Base-by-base conservation (phyloP, 2,329 filamentous ascomycete genomes). In the Didymella pomorum region DNA sequence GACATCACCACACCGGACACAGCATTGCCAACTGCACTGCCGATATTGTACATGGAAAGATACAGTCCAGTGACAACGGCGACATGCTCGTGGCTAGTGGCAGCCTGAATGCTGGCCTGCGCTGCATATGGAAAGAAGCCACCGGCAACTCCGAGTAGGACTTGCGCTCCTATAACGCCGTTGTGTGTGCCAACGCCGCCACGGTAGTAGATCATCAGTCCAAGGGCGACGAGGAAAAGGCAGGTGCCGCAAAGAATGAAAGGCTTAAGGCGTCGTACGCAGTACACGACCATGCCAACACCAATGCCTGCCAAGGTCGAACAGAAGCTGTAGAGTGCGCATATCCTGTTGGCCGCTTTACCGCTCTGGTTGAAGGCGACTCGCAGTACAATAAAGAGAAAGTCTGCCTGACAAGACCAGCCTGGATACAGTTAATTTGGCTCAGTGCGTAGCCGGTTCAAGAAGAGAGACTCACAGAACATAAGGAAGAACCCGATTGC, bases 1-100 rank as follows among this genome's bases (percentile, higher is more conserved):
- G 83, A 84, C 86, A 86, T 89, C 60, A 89, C 82, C 20, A 85
- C 84, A 14, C 86, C 86, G 0, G 86, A 86, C 25, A 89, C 81
- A 16, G 84, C 80, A 68, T 84, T 84, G 21, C 87, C 86, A 1
- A 88, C 71, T 0, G 86, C 86, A 5, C 81, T 86, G 28, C 87
- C 87, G 37, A 89, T 80, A 69, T 86, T 86, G 76, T 88, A 89
- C n/a, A 78, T 82, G 16, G 86, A 84, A 2, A 89, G 81, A 69
- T 84, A 89, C 18, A 89, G 72, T 39, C 83, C 86, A 0, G 86
- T 89, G 62, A 89, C 83, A 61, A 88, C 84, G 42, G 87, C 87
- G 29, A 89, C 78, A 65, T 89, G 79, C 67, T 84, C 80, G 54
- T 84, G 82, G 49, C 78, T 79, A 1, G 80, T 80, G 0, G 81